Evolutionary conservation across 2,329 filamentous ascomycete genomes (phyloP), one percentile per base, ranked within the genome.

Genomic region (Cladosporium velox): DNA sequence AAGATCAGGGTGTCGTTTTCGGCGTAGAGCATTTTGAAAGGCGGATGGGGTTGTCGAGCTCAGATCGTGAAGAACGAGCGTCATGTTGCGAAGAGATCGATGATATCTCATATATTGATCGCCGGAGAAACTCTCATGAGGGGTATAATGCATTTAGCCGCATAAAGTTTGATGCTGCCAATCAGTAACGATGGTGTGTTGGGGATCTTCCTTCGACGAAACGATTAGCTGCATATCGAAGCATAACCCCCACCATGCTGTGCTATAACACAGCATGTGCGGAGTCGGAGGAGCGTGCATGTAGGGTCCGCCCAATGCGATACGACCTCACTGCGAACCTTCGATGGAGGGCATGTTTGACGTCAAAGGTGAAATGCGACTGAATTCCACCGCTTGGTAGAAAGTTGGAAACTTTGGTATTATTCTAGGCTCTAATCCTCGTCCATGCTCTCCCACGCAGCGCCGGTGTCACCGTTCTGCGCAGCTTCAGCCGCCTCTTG

Each of bases 1-100:
- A 85, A 90, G 66, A 89, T 83, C 3, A 87, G 84, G 15, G 85
- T 87, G 66, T 86, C 84, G 1, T 82, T 84, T 18, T 87, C 81
- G 10, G 72, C 67, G 0, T 85, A 64, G 10, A 77, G 70, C 76
- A 78, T 77, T 10, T 18, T 54, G 41, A 28, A 30, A 58, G 34
- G 12, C 2, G n/a, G 11, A 24, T 41, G 15, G 7, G 28, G 26
- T 14, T 52, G 47, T 44, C 5, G 18, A 18, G 12, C 14, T 57
- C n/a, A 47, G 18, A 4, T 2, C 2, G 21, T 4, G 21, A 38
- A 41, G 24, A 35, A 35, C 4, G 35, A 18, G 15, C 12, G 28
- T 7, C 30, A 2, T 47, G 8, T 55, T 6, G 52, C 7, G 6
- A 18, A 1, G 34, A 11, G 2, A 14, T 24, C 10, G 34, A 59